Percentiles rank a stretch among this genome's conserved stretches.
Evolutionary conservation across 176 grass and related monocot species (phyloP).

Genomic region (Eragrostis nindensis): DNA sequence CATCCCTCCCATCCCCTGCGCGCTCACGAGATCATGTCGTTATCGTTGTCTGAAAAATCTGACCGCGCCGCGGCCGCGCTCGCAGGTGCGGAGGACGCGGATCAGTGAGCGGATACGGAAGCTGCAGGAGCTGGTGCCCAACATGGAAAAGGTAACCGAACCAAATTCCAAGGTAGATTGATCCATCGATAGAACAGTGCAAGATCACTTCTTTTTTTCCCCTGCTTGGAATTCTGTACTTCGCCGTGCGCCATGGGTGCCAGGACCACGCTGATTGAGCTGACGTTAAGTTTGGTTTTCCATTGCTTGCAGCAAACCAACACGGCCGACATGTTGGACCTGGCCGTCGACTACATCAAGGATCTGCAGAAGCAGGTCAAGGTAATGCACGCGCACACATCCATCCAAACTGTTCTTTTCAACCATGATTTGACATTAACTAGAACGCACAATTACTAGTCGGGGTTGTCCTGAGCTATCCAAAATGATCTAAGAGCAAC

Average conservation of each 20-base stretch:
- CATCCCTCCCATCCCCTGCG: no score
- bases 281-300: background rate
- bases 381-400: slow-evolving; percentile 44
- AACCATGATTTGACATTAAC: background rate
- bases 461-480: background rate
- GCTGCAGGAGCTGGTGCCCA: slow-evolving; percentile 90
- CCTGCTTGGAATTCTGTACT: background rate
- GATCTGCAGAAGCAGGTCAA: slow-evolving; percentile 95
- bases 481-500: background rate
- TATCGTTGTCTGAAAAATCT: background rate
- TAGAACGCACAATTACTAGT: background rate
- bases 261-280: slow-evolving; percentile 2
- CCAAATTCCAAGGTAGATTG: background rate
- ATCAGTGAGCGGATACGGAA: slow-evolving; percentile 97
- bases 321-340: slow-evolving; percentile 96
- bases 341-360: slow-evolving; percentile 97
- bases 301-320: slow-evolving; percentile 83
- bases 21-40: background rate
- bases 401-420: background rate
- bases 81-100: slow-evolving; percentile 85
- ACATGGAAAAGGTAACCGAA: slow-evolving; percentile 92
- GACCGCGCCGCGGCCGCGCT: background rate
- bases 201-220: background rate
- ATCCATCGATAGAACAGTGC: background rate
- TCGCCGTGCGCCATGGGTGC: slow-evolving; percentile 3